Evolutionary conservation across 208 protist species (phyloP).

Genomic region (Porcisia deanei): DNA sequence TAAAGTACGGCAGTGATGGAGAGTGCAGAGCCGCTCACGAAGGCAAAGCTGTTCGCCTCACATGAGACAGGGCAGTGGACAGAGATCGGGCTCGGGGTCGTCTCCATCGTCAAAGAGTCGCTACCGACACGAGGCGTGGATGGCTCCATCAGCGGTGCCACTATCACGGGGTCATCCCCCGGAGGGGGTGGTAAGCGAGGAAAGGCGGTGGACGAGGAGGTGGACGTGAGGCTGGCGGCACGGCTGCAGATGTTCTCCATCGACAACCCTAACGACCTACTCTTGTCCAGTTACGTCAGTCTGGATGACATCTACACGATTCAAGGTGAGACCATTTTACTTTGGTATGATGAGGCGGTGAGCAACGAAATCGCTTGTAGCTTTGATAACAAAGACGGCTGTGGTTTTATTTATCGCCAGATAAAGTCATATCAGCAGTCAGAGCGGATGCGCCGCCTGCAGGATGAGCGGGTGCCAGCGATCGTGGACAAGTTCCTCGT

Average conservation of each 20-base stretch:
- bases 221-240: slow-evolving; percentile 5
- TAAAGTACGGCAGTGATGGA: slow-evolving; percentile 1
- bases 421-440: slow-evolving; percentile 55
- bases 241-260: slow-evolving; percentile 56
- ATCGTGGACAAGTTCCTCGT: slow-evolving; percentile 50
- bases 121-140: slow-evolving; percentile 6
- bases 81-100: slow-evolving; percentile 70
- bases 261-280: slow-evolving; percentile 55
- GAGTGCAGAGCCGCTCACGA: slow-evolving; percentile 49
- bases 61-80: slow-evolving; percentile 50
- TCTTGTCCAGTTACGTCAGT: slow-evolving; percentile 64
- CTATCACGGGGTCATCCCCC: background rate
- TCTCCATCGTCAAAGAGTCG: slow-evolving; percentile 33
- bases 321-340: slow-evolving; percentile 68
- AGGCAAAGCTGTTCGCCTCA: slow-evolving; percentile 75
- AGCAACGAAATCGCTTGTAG: slow-evolving; percentile 69
- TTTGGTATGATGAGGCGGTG: slow-evolving; percentile 71
- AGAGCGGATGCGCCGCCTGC: slow-evolving; percentile 26
- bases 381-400: slow-evolving; percentile 73
- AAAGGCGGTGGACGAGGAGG: slow-evolving; percentile 22
- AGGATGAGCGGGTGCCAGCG: slow-evolving; percentile 26
- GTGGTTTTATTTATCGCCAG: slow-evolving; percentile 41
- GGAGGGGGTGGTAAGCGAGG: slow-evolving; percentile 23
- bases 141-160: background rate
- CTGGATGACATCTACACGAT: slow-evolving; percentile 68